Base-by-base conservation (phyloP, 2,329 filamentous ascomycete species). In the Trichoderma harzianum region DNA sequence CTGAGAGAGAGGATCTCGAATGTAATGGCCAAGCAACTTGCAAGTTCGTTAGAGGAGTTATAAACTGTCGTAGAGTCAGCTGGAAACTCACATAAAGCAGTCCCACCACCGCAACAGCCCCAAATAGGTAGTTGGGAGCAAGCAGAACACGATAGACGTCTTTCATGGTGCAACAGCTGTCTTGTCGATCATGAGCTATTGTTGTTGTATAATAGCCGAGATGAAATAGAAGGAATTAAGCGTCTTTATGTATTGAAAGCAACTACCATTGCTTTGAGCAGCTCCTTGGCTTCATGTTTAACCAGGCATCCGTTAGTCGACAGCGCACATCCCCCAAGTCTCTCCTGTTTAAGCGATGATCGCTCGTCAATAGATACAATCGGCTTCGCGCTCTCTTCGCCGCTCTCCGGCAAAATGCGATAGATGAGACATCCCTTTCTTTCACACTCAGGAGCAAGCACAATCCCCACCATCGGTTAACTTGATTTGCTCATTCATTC, bases 121-220 rank as follows among this genome's bases (percentile, higher is more conserved):
- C 24, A 14, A 60, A 4, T 3, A 60, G 21, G n/a, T 47, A 47
- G 12, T 12, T 26, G 18, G 34, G 36, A 30, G 32, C 24, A 32
- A 28, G 3, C 7, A n/a, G 3, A 11, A 68, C 0, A 8, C 21
- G 1, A 5, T 21, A 58, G 7, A 68, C 11, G 7, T 58, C 24
- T 16, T 26, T n/a, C 65, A 68, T 68, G 5, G 7, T 24, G 24
- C 1, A 62, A 2, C 14, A 24, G n/a, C 21, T 32, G 7, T 28
- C 12, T 28, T 7, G 4, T 12, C 2, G 10, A 28, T 18, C 7
- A 14, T 21, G 10, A 21, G 12, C 5, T 43, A 7, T 47, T 24
- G 10, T 2, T 8, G 6, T 1, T n/a, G 7, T 2, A n/a, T 3
- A 14, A 4, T 14, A 1, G 6, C 1, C 3, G 2, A 7, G 5